Conservation (phyloP, 169 alveolate genomes). For the Cystoisospora suis region DNA sequence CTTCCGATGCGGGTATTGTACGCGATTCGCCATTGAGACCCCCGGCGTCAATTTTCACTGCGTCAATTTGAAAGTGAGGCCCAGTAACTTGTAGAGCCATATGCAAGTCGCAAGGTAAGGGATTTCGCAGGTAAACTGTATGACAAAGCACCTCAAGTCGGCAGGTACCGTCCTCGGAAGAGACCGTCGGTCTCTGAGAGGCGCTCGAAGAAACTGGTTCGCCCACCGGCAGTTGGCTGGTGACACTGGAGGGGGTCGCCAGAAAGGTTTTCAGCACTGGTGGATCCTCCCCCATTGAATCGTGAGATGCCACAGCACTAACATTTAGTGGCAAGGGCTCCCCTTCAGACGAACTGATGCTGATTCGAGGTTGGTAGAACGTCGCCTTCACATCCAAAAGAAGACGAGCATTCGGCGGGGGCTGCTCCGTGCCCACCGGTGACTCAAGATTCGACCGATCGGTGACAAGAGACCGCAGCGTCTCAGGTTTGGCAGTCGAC, state of each 20-base stretch:
- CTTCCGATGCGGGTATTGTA: no score
- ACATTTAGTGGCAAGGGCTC: neutral
- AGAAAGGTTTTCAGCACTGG: neutral
- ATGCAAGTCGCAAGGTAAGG: slow-evolving; percentile 18
- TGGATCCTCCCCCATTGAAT: neutral
- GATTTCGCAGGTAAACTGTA: neutral
- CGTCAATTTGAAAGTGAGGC: neutral
- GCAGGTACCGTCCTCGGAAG: neutral
- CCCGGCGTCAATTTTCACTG: neutral
- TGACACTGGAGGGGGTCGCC: neutral
- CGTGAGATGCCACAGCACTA: neutral
- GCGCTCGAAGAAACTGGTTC: neutral
- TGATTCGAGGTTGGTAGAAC: neutral
- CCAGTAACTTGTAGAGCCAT: neutral
- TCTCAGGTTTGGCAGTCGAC: neutral
- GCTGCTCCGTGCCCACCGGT: neutral
- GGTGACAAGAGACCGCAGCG: neutral
- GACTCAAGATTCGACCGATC: neutral
- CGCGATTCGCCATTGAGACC: neutral
- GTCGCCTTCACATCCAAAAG: neutral
- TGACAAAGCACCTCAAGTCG: neutral
- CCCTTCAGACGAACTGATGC: neutral
- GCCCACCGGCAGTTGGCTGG: neutral
- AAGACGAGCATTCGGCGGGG: neutral
- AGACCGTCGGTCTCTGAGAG: neutral